Conservation (phyloP, 306 rosid genomes). For the Citrullus mucosospermus region DNA sequence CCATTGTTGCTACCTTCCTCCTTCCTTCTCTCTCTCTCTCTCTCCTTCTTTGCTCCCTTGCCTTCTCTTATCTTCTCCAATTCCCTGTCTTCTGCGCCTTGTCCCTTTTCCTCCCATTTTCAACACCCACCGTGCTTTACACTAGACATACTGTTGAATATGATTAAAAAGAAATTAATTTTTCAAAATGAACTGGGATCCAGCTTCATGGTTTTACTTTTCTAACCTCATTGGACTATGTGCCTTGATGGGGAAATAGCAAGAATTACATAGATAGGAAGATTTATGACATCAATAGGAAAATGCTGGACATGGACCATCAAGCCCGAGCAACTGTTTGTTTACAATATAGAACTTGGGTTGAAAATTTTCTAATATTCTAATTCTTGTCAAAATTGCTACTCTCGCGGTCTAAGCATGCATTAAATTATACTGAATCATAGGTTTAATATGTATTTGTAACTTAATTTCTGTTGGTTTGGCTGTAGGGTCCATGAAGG, state of each 20-base stretch:
- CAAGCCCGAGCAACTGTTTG: background rate
- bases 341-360: background rate
- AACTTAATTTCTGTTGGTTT: constrained; percentile 21
- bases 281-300: background rate
- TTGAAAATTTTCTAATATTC: background rate
- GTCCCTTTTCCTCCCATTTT: background rate
- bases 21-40: background rate
- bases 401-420: background rate
- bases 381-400: background rate
- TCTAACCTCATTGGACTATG: background rate
- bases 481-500: constrained; percentile 63
- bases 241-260: background rate
- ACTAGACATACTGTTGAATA: no score
- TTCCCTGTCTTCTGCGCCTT: background rate
- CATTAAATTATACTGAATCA: background rate
- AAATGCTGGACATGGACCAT: background rate
- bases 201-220: background rate
- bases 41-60: no score
- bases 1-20: background rate
- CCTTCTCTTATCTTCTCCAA: no score
- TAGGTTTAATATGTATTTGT: background rate
- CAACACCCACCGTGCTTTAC: no score
- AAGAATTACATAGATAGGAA: background rate
- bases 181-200: background rate
- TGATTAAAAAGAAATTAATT: no score